A percentile compares a stretch with the other conserved stretches of the same genome.
Evolutionary conservation across 2,329 filamentous ascomycete genomes (phyloP).

Genomic region (Sphaerostilbella broomeana): DNA sequence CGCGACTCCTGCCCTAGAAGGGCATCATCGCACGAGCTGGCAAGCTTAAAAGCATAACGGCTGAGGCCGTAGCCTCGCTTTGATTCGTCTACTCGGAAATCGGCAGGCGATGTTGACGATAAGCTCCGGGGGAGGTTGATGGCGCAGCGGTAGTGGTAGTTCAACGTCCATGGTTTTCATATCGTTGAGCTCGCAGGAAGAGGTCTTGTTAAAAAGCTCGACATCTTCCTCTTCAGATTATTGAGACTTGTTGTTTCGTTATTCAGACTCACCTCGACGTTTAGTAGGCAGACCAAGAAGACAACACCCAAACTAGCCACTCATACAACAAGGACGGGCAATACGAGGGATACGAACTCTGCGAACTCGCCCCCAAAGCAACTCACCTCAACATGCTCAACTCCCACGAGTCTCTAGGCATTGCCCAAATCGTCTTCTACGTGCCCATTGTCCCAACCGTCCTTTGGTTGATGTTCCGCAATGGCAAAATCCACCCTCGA

Average conservation of each 20-base stretch:
- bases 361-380: too few species aligned
- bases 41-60: not conserved
- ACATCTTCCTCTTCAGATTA: constrained; percentile 21
- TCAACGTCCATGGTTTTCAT: not conserved
- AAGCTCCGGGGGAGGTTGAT: constrained; percentile 2
- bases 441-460: constrained; percentile 20
- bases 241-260: constrained; percentile 15
- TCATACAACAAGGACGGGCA: too few species aligned
- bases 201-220: not conserved
- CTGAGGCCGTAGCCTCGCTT: not conserved
- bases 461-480: constrained; percentile 20
- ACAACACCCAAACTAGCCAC: too few species aligned
- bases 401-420: constrained; percentile 19
- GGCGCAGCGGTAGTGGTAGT: constrained; percentile 1
- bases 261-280: too few species aligned
- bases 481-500: constrained; percentile 21
- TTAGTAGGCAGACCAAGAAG: too few species aligned
- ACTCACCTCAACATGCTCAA: constrained; percentile 14
- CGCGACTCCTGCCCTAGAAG: not conserved
- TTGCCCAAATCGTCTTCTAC: constrained; percentile 23
- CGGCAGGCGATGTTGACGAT: not conserved
- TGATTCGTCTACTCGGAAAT: constrained; percentile 1
- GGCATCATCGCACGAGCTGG: constrained; percentile 10
- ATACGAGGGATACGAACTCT: too few species aligned
- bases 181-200: not conserved